Base-by-base conservation (phyloP, 2,329 filamentous ascomycete species). In the Xylaria digitata region DNA sequence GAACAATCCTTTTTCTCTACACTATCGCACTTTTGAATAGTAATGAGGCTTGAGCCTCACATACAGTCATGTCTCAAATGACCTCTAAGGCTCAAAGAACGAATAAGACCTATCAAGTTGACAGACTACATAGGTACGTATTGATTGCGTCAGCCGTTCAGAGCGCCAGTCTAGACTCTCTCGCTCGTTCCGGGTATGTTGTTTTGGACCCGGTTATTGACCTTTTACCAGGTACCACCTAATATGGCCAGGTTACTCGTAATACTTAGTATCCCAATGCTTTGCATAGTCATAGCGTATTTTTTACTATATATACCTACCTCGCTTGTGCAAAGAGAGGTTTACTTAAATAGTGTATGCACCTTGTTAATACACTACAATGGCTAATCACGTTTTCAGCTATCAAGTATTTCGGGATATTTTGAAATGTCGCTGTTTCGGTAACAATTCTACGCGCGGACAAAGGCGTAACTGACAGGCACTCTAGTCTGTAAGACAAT, bases 11-110 rank as follows among this genome's bases (percentile, higher is more conserved):
- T 23, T 19, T 37, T 45, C n/a, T 34, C 15, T 50, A 5, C 26
- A 26, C 13, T 17, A 2, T 15, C 49, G 19, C 21, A 40, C 21
- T n/a, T n/a, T 37, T 42, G 6, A 26, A 60, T 49, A 60, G 55
- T 65, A 43, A 43, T 32, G 53, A 50, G 61, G 61, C 52, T 57
- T 49, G 26, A 15, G 19, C 17, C 55, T 19, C 40, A 19, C 8
- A 30, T 45, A 26, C 26, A 26, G 21, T 2, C 23, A 43, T 32
- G 11, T 13, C 30, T 15, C 5, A 42, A 55, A 55, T 48, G 23
- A 8, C 13, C 2, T 40, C 2, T 6, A 34, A 34, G 9, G 32
- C 32, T 8, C 6, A n/a, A n/a, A n/a, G n/a, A n/a, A n/a, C n/a
- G n/a, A n/a, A n/a, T n/a, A n/a, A n/a, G n/a, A n/a, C n/a, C n/a